A percentile compares a stretch with the other conserved stretches of the same genome.
phyloP scores from a whole-genome alignment of 768 basidiomycete genomes.

The Lanmaoa pseudosensibilis region DNA sequence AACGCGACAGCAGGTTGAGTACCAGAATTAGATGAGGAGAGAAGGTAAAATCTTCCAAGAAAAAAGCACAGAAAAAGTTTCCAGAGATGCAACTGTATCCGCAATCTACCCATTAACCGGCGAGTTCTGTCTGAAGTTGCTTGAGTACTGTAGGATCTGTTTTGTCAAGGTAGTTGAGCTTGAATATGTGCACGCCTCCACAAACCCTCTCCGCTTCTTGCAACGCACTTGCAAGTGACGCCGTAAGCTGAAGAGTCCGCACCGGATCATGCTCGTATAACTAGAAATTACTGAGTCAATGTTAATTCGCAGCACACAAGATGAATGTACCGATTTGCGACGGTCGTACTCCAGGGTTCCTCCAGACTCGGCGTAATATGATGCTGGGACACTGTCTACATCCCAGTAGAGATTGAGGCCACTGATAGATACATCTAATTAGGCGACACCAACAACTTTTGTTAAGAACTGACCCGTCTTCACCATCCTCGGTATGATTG shows the following conservation, averaged over 20 bases:
- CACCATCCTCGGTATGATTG: conserved; percentile 36
- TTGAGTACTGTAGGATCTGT: conserved; percentile 74
- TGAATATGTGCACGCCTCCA: conserved; percentile 61
- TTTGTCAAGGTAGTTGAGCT: conserved; percentile 56
- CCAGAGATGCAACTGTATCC: not conserved
- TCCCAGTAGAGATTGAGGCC: conserved; percentile 70
- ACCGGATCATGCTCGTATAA: conserved; percentile 70
- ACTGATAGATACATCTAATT: conserved; percentile 12
- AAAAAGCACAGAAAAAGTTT: not conserved
- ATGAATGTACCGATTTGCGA: conserved; percentile 58
- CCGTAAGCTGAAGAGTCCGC: conserved; percentile 61
- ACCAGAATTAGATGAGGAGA: not conserved
- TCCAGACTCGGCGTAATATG: conserved; percentile 63
- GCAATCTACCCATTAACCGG: conserved; percentile 3
- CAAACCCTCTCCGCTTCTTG: conserved; percentile 61
- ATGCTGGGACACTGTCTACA: conserved; percentile 52
- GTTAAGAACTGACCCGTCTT: conserved; percentile 32
- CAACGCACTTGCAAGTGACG: conserved; percentile 56
- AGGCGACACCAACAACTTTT: not conserved
- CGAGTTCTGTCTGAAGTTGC: conserved; percentile 61
- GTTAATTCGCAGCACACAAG: not conserved
- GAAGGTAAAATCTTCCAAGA: not conserved
- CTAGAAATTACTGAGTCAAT: conserved; percentile 41
- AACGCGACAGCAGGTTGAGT: conserved; percentile 1
- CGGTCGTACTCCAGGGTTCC: conserved; percentile 77